These are phyloP conservation scores for Exophiala aquamarina DNA, from an alignment of 2,329 filamentous ascomycete species.

Conservation along the genomic window DNA sequence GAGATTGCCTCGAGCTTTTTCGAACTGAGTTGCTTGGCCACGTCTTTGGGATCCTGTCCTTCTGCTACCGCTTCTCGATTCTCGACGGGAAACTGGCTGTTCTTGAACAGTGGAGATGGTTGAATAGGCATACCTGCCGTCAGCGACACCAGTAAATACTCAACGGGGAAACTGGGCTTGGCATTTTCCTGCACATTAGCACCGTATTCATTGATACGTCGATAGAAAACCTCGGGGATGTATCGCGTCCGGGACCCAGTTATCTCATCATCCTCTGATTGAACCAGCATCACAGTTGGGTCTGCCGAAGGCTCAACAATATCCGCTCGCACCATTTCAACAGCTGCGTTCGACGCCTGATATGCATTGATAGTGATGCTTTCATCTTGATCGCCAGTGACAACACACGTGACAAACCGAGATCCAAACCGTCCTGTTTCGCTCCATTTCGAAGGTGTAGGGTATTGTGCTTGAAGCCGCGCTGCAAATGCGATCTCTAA, in stretches of 20 bases:
- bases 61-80: constrained; percentile 86
- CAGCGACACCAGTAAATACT: constrained; percentile 92
- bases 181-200: constrained; percentile 96
- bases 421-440: constrained; percentile 92
- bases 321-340: constrained; percentile 95
- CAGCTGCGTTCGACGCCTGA: constrained; percentile 90
- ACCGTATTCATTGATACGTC: constrained; percentile 92
- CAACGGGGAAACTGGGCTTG: constrained; percentile 92
- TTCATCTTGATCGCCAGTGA: constrained; percentile 88
- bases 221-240: constrained; percentile 96
- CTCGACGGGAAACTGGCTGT: constrained; percentile 78
- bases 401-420: constrained; percentile 93
- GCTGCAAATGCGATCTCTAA: constrained; percentile 89
- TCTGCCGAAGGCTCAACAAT: constrained; percentile 95
- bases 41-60: constrained; percentile 72
- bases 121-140: constrained; percentile 92
- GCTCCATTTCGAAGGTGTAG: constrained; percentile 93
- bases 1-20: constrained; percentile 70
- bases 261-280: constrained; percentile 80
- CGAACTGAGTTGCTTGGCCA: constrained; percentile 68
- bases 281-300: constrained; percentile 89
- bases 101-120: constrained; percentile 72
- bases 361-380: constrained; percentile 89
- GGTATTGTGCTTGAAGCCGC: constrained; percentile 81
- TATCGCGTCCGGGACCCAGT: constrained; percentile 72